Evolutionary conservation across 1,139 yeast species (phyloP), one percentile per base, ranked within the genome.

Genomic region (Saccharomyces hybrid): DNA sequence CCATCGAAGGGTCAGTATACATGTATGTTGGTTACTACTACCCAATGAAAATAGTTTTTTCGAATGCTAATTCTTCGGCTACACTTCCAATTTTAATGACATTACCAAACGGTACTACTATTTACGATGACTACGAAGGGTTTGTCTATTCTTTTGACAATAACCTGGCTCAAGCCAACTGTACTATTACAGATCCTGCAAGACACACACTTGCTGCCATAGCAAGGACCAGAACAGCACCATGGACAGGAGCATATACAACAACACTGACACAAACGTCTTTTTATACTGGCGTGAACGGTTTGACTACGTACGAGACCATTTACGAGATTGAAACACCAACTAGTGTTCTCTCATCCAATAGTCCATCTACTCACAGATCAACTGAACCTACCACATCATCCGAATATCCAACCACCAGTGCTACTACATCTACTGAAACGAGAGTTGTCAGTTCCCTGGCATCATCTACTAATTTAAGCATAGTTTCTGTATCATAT

Each of bases 11-110:
- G 12, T 38, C 44, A 16, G 44, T 38, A 7, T 38, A 53, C 26
- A 24, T 58, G 34, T 48, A 41, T n/a, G 59, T 53, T 12, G 69
- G 65, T 38, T 38, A 52, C 19, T 67, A 62, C 44, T 69, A 67
- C 51, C 72, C 72, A 38, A 54, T 69, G 19, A 64, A 61, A 55
- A 55, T 69, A 31, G 65, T 67, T 29, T 65, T 58, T 21, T 24
- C 47, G n/a, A 49, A 49, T 2, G 44, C 44, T 38, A 4, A 38
- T 16, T 16, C 12, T 8, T 38, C 44, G 4, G 44, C 44, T 3
- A 16, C 26, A 16, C 44, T 38, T 38, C 44, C 44, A 9, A 4
- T 38, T 8, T 0, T 0, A 1, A 16, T 38, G 44, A 8, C 26
- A 16, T 19, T 38, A 2, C 44, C 44, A 38, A 38, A 38, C 6